Conservation (phyloP, 768 basidiomycete genomes). For the Fibroporia radiculosa region DNA sequence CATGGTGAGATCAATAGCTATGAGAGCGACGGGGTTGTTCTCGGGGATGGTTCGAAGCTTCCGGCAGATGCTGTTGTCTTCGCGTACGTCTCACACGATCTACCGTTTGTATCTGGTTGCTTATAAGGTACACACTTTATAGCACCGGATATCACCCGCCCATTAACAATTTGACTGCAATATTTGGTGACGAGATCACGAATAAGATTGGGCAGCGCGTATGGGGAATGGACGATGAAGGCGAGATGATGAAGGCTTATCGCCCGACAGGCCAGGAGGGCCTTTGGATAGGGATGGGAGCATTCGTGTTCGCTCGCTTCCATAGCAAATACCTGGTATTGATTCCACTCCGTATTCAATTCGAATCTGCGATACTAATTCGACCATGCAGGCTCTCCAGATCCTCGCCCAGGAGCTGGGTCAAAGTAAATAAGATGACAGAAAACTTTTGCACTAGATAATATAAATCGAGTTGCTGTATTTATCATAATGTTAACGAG, state of each 20-base stretch:
- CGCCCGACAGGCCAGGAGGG: conserved; percentile 36
- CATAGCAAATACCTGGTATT: conserved; percentile 5
- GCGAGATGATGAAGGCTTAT: conserved; percentile 29
- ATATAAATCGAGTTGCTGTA: no score
- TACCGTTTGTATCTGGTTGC: not conserved
- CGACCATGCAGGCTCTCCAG: not conserved
- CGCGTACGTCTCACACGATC: conserved; percentile 11
- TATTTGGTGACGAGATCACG: conserved; percentile 30
- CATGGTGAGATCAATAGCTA: conserved; percentile 8
- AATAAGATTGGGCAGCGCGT: conserved; percentile 21
- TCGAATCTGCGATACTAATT: not conserved
- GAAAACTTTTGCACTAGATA: no score
- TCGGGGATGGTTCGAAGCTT: conserved; percentile 19
- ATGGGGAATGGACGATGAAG: conserved; percentile 35
- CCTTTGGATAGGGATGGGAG: conserved; percentile 15
- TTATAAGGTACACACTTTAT: not conserved
- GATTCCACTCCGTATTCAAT: not conserved
- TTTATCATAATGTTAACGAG: no score
- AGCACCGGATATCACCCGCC: conserved; percentile 28
- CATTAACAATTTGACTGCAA: conserved; percentile 19
- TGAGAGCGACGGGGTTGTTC: conserved; percentile 15
- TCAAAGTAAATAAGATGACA: no score
- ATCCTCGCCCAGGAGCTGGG: conserved; percentile 4
- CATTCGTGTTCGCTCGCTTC: conserved; percentile 2
- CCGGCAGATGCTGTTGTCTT: conserved; percentile 26